A percentile compares a stretch with the other conserved stretches of the same genome.
phyloP scores from a whole-genome alignment of 148 eudicot genomes.

The Fagopyrum homotropicum region DNA sequence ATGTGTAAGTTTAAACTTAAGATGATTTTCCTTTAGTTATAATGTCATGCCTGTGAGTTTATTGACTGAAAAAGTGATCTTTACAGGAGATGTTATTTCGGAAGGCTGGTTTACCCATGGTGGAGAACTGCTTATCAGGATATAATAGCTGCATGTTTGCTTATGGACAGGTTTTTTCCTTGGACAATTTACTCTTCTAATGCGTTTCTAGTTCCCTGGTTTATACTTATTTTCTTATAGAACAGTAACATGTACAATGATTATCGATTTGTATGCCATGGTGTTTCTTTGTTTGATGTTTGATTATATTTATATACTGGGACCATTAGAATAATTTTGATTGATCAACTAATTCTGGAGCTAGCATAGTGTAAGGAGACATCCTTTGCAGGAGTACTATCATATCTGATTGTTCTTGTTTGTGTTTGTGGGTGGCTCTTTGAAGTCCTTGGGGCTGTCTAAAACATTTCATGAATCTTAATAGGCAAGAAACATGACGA shows the following conservation, averaged over 20 bases:
- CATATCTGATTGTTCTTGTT: background rate
- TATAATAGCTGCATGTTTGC: slow-evolving; percentile 97
- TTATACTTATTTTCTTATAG: slow-evolving; percentile 3
- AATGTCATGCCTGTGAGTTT: background rate
- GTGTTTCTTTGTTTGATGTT: background rate
- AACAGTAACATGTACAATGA: background rate
- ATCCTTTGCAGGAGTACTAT: background rate
- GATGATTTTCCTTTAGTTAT: background rate
- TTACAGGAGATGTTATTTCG: slow-evolving; percentile 90
- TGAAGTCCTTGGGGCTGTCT: background rate
- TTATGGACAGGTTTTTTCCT: slow-evolving; percentile 75
- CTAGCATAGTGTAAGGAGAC: background rate
- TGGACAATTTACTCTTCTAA: background rate
- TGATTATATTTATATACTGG: background rate
- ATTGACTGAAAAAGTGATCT: background rate
- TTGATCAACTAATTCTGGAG: background rate
- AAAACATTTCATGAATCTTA: background rate
- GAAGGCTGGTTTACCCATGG: slow-evolving; percentile 97
- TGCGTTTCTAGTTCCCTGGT: background rate
- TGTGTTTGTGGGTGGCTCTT: background rate
- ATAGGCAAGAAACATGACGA: background rate
- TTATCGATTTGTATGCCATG: background rate
- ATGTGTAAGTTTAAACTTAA: background rate
- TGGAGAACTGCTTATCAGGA: slow-evolving; percentile 94
- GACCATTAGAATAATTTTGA: background rate